phyloP scores from a whole-genome alignment of 75 land plant genomes.

The Cunninghamia lanceolata region DNA sequence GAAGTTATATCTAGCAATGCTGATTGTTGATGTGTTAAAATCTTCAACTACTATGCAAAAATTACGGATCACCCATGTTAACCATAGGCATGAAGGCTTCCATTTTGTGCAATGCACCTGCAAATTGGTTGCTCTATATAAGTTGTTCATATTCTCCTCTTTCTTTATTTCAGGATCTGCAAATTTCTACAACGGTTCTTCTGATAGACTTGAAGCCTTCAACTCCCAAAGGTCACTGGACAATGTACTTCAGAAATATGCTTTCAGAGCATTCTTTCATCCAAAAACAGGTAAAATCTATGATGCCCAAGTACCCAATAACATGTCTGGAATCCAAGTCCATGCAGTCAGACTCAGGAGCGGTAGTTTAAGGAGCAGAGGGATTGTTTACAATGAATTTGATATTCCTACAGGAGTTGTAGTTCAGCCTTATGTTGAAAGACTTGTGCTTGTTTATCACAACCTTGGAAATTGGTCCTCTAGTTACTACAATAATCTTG shows the following conservation, averaged over 20 bases:
- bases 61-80: background rate
- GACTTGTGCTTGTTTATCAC: constrained; percentile 78
- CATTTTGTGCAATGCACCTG: background rate
- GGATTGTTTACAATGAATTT: constrained; percentile 48
- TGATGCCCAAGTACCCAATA: constrained; percentile 35
- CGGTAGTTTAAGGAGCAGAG: constrained; percentile 60
- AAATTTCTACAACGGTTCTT: background rate
- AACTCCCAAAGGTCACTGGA: constrained; percentile 33
- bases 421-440: constrained; percentile 39
- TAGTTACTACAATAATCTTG: constrained; percentile 30
- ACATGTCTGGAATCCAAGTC: constrained; percentile 43
- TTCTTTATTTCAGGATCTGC: background rate
- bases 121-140: background rate
- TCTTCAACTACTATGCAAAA: background rate
- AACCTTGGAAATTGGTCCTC: constrained; percentile 62
- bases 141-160: constrained; percentile 4
- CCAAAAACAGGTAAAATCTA: constrained; percentile 58
- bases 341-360: constrained; percentile 59
- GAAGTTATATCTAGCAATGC: background rate
- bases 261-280: constrained; percentile 43
- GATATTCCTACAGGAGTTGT: constrained; percentile 49
- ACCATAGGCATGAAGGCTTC: background rate
- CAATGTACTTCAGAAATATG: constrained; percentile 51
- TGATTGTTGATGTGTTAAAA: background rate
- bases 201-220: background rate